phyloP scores from a whole-genome alignment of 2,329 filamentous ascomycete species.

The Coniochaeta prunicola region DNA sequence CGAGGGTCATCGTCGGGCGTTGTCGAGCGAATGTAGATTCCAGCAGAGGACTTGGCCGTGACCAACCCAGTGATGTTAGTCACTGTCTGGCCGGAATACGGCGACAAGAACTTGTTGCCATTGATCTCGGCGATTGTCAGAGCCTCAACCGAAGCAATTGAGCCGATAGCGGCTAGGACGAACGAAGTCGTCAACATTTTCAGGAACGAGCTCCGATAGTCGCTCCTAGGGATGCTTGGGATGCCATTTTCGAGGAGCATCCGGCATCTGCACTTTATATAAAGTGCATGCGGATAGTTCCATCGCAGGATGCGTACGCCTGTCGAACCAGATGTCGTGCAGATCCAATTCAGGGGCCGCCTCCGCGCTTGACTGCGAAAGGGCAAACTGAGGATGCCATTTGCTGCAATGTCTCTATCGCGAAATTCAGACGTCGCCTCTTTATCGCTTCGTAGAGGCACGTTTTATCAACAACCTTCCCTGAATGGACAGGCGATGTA shows the following conservation, averaged over 20 bases:
- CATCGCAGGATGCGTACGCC: neutral
- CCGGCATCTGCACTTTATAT: neutral
- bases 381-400: neutral
- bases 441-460: neutral
- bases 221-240: neutral
- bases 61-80: conserved; percentile 55
- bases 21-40: conserved; percentile 58
- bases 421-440: neutral
- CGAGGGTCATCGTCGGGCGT: conserved; percentile 44
- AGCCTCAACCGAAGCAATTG: conserved; percentile 20
- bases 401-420: neutral
- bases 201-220: neutral
- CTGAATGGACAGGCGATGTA: conserved; percentile 1
- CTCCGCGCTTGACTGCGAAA: neutral
- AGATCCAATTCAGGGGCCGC: neutral
- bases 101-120: conserved; percentile 56
- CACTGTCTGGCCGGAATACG: conserved; percentile 48
- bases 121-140: conserved; percentile 57
- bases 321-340: neutral
- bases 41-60: conserved; percentile 53
- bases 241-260: neutral
- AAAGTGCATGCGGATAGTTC: neutral
- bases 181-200: neutral
- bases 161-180: conserved; percentile 1
- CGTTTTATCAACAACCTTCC: neutral